Evolutionary conservation across 257 asterid species (phyloP), one percentile per base, ranked within the genome.

Genomic region (Cinchona pubescens): DNA sequence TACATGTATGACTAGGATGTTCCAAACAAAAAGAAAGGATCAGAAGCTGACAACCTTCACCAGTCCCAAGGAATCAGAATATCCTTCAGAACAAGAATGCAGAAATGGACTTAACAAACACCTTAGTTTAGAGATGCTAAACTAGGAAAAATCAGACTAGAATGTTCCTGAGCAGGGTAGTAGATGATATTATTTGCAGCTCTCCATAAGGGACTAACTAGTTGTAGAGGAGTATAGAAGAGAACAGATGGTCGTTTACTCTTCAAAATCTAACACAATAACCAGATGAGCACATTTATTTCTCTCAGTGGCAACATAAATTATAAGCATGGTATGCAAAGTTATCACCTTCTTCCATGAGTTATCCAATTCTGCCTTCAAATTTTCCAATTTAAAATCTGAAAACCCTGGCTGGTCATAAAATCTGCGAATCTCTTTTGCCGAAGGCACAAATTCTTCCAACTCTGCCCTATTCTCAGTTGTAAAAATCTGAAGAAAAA

Each of bases 321-420:
- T 40, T 46, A 43, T 48, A 45, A 19, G 25, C 53, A 42, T 6
- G n/a, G 11, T 34, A 48, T 30, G 37, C 18, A 59, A 66, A 35
- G 45, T 53, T 72, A 60, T 84, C 79, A 93, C 97, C 97, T 91
- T 90, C 32, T 86, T 79, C 83, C 81, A 76, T 19, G 82, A 81
- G 51, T 78, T 76, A 60, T 85, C 88, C 79, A 90, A 45, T 75
- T 87, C 87, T 69, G 65, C 83, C 79, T 80, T 90, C 80, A 86
- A 23, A 21, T 27, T 11, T 55, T 23, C 61, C 61, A 23, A 48
- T 73, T 88, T 88, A 78, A 73, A 69, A 76, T 74, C 68, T 51
- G 79, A 77, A 75, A 89, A 85, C 38, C 65, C 83, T 23, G 80
- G 53, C 37, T 88, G 86, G 58, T 87, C 91, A 80, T 86, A 87